Percentiles rank a stretch among this genome's conserved stretches.
These are phyloP conservation scores for Clavispora phyllophila DNA, from an alignment of 805 yeast species.

Conservation along the genomic window DNA sequence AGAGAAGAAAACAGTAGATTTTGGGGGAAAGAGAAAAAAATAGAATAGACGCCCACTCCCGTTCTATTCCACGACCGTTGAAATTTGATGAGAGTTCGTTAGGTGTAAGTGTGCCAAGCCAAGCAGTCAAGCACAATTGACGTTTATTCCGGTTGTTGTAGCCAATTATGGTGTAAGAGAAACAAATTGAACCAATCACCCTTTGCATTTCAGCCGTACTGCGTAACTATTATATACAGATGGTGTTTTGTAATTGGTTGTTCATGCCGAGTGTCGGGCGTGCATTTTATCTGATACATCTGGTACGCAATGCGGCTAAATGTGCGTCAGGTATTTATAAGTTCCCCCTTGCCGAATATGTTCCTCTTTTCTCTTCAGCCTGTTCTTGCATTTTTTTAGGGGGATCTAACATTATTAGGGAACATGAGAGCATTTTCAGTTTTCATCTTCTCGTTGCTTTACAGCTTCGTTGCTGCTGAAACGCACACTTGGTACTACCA, in stretches of 20 bases:
- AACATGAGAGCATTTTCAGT: constrained; percentile 15
- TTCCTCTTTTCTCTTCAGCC: constrained; percentile 17
- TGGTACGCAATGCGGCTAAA: neutral
- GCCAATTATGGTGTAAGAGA: neutral
- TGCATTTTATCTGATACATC: constrained; percentile 1
- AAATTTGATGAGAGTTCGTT: neutral
- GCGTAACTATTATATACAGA: constrained; percentile 1
- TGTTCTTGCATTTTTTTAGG: constrained; percentile 17
- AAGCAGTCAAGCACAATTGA: neutral
- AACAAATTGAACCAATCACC: neutral
- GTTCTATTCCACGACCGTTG: too few species aligned
- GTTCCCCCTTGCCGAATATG: constrained; percentile 5
- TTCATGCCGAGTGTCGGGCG: constrained; percentile 8
- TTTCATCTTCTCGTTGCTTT: constrained; percentile 15
- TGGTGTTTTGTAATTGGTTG: constrained; percentile 11
- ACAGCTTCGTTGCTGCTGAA: constrained; percentile 27
- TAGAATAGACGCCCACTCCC: too few species aligned
- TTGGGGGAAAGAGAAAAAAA: too few species aligned
- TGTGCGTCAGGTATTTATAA: constrained; percentile 6
- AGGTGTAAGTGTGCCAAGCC: neutral
- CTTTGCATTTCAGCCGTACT: neutral
- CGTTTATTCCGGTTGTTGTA: neutral
- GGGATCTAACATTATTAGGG: constrained; percentile 6
- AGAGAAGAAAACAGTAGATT: too few species aligned
- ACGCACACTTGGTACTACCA: constrained; percentile 64